Percentiles rank a stretch among this genome's conserved stretches.
Conservation (phyloP, 192 early-diverging fungal species). For the Podila horticola region DNA sequence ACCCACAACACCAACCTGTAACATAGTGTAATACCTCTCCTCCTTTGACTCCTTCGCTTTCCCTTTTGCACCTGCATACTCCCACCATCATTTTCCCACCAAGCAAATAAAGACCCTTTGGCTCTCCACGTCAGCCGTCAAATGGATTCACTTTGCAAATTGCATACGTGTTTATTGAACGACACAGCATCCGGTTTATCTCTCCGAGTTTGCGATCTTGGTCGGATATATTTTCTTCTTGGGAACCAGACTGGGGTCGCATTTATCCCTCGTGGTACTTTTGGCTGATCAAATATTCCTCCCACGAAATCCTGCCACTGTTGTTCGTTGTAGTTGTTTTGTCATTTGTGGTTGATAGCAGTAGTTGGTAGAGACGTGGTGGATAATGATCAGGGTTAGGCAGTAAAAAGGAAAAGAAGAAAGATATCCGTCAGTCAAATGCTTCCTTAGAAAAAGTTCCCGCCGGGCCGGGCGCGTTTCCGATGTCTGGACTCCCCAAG, state of each 20-base stretch:
- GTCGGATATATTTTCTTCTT: background rate
- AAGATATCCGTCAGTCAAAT: background rate
- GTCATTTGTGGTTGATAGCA: too few species aligned
- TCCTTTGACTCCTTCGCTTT: too few species aligned
- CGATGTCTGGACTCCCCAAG: too few species aligned
- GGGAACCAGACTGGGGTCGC: background rate
- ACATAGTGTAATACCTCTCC: background rate
- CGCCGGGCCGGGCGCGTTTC: too few species aligned
- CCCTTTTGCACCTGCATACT: background rate
- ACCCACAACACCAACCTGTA: background rate
- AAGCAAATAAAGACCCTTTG: background rate
- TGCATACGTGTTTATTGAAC: too few species aligned
- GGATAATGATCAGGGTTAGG: too few species aligned
- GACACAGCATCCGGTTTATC: too few species aligned
- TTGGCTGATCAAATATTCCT: slow-evolving; percentile 63
- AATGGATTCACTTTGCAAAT: too few species aligned
- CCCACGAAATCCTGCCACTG: slow-evolving; percentile 66
- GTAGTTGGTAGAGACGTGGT: too few species aligned
- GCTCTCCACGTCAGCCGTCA: too few species aligned
- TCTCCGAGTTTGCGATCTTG: background rate
- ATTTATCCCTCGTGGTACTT: slow-evolving; percentile 55
- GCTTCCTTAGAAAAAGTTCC: background rate
- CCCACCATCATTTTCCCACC: background rate
- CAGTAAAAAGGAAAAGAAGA: slow-evolving; percentile 1
- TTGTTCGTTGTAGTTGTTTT: background rate